Conservation (phyloP, 371 early-diverging fungal genomes). For the Batkoa obscura region DNA sequence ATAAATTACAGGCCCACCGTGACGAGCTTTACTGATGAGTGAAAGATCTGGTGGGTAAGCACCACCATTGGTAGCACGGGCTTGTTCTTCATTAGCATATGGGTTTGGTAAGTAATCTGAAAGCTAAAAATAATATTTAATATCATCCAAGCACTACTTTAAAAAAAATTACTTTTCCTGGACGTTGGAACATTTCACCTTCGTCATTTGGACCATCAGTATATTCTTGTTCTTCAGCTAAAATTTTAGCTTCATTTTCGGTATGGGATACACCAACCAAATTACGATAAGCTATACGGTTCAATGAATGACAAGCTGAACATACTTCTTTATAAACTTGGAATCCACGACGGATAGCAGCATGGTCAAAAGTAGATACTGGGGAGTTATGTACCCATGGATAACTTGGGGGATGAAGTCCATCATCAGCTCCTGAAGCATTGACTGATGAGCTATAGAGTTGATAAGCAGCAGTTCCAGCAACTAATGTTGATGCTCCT, state of each 20-base stretch:
- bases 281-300: constrained; percentile 86
- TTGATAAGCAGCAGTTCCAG: constrained; percentile 29
- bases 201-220: constrained; percentile 84
- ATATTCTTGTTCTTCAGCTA: constrained; percentile 87
- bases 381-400: constrained; percentile 74
- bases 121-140: constrained; percentile 21
- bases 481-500: constrained; percentile 16
- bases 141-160: neutral
- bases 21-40: constrained; percentile 87
- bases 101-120: constrained; percentile 84
- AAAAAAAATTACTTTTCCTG: constrained; percentile 56
- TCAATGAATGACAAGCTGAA: constrained; percentile 90
- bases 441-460: constrained; percentile 28
- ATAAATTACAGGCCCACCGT: constrained; percentile 60
- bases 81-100: constrained; percentile 95
- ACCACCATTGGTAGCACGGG: constrained; percentile 90
- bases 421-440: constrained; percentile 69
- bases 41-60: constrained; percentile 93
- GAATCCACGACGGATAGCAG: constrained; percentile 92
- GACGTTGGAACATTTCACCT: constrained; percentile 85
- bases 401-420: constrained; percentile 73
- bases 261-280: constrained; percentile 82
- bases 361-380: constrained; percentile 81
- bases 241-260: constrained; percentile 76
- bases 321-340: constrained; percentile 97